Evolutionary conservation across 2,329 filamentous ascomycete genomes (phyloP), one percentile per base, ranked within the genome.

Genomic region (Phialocephala sp.): DNA sequence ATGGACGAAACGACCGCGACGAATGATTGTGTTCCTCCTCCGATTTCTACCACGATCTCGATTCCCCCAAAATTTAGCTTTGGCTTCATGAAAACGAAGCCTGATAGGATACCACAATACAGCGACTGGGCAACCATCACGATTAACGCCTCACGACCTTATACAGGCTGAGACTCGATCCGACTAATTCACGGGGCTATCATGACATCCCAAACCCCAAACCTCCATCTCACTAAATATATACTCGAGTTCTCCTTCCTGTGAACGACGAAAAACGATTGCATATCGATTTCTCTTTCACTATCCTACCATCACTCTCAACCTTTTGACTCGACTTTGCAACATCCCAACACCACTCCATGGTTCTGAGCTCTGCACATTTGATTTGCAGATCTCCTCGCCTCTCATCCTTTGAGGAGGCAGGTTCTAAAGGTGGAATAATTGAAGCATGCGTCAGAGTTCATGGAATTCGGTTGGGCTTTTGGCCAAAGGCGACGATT

Each of bases 41-140:
- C 57, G 45, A 65, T 45, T 54, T 60, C 64, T 35, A 32, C 50
- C 69, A 70, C 66, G 65, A 69, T 66, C 63, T 70, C 68, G 66
- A 69, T 67, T 64, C 66, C 64, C 66, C 69, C 60, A 72, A 66
- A 71, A 63, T 63, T 63, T 27, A 66, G 39, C 63, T 66, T 66
- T 62, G 55, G 55, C 55, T 57, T 57, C 66, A 72, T 67, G 66
- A 67, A 65, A 66, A 63, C 45, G 55, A 59, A 62, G 27, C 55
- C 57, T 55, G 63, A 66, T 59, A 72, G 71, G 72, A 75, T 73
- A 75, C 71, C 70, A 69, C 68, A 68, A 68, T 74, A 76, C 72
- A 76, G 71, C 73, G 73, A 75, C 67, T 74, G 74, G 74, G 74
- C 74, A 74, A 76, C 74, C 74, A 75, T 74, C 65, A 76, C 67